Base-by-base conservation (phyloP, 2,329 filamentous ascomycete species). In the Aspergillus cejpii region DNA sequence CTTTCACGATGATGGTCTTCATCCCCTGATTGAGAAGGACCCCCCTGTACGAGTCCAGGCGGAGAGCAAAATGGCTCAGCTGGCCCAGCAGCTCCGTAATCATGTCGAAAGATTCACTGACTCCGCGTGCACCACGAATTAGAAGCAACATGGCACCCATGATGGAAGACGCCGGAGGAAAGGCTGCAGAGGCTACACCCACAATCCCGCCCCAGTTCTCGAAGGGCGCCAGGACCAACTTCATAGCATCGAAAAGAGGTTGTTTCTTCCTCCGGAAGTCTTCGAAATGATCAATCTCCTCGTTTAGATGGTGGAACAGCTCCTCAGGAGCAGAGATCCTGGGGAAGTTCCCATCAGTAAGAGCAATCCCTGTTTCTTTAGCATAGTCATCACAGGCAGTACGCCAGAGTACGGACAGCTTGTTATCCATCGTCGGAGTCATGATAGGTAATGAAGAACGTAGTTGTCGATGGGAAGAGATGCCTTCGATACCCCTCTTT, bases 41-140 rank as follows among this genome's bases (percentile, higher is more conserved):
- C 8, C 31, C 44, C 17, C 29, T 41, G 24, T 46, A 46, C 23
- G 44, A 46, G 12, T 51, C 46, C 27, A 51, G 27, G 2, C 45
- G 49, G 34, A 42, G 31, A 3, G 49, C 43, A 17, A 51, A 51
- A 34, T 48, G 14, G 3, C 45, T 40, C 3, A 48, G 26, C 5
- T 47, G 44, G n/a, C 29, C 40, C 7, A 51, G 46, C 7, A 47
- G 21, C 3, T 39, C 46, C 2, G 10, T 26, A n/a, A 49, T 31
- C 21, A 43, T 40, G 20, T 51, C 42, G 29, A 51, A 51, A 2
- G 43, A 17, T 2, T 51, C 45, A 21, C 49, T 51, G 12, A 51
- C 43, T 19, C 34, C 42, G n/a, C 46, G 43, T 17, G 43, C 46
- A 8, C 23, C 24, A 1, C 39, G 37, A 19, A 49, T 12, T 1